Evolutionary conservation across 306 rosid genomes (phyloP).

Genomic region (Prosopis cineraria): DNA sequence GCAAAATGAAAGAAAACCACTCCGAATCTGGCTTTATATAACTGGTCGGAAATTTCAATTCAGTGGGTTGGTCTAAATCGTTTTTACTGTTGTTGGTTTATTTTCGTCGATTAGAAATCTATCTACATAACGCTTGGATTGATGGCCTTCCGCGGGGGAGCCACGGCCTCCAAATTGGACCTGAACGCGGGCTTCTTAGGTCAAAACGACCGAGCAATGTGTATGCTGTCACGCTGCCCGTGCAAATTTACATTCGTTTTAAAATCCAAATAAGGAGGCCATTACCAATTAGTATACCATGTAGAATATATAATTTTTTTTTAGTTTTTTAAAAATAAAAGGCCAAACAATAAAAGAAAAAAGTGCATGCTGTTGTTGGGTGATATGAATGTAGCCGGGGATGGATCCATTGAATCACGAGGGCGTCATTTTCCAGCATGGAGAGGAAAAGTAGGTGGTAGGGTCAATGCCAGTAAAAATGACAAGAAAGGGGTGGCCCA

Average conservation of each 20-base stretch:
- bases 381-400: background rate
- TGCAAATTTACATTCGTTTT: background rate
- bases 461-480: conserved; percentile 19
- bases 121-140: no score
- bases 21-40: background rate
- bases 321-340: background rate
- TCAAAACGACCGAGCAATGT: background rate
- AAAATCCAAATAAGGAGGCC: background rate
- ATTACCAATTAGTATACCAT: background rate
- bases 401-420: background rate
- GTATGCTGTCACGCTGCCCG: background rate
- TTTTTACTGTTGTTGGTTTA: background rate
- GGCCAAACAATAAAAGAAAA: background rate
- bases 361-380: background rate
- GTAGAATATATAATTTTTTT: no score
- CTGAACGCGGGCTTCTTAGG: background rate
- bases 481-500: background rate
- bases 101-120: background rate
- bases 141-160: background rate
- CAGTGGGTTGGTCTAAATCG: background rate
- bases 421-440: background rate
- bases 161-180: conserved; percentile 17
- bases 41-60: background rate
- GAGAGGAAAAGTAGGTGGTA: conserved; percentile 11
- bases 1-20: background rate